Evolutionary conservation across 352 stramenopile species (phyloP).

Genomic region (Elongisporangium undulatum): DNA sequence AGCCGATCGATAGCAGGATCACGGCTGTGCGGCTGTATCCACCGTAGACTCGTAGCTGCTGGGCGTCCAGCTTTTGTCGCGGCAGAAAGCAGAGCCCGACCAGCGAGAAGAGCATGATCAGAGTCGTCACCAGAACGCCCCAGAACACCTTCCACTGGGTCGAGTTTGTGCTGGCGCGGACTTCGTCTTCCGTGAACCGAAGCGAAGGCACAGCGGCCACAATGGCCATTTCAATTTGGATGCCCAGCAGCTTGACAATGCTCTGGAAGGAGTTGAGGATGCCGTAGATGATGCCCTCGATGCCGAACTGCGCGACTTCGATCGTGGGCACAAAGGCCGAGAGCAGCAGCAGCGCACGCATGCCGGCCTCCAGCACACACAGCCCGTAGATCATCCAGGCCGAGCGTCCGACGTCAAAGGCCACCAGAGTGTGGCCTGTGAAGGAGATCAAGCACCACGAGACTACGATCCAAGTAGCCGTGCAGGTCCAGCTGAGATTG

Average conservation of each 20-base stretch:
- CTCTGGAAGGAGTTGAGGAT: slow-evolving; percentile 29
- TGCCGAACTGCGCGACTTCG: slow-evolving; percentile 36
- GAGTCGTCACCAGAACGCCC: slow-evolving; percentile 10
- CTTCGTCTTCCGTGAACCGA: slow-evolving; percentile 4
- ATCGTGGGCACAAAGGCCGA: slow-evolving; percentile 31
- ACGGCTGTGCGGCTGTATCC: slow-evolving; percentile 29
- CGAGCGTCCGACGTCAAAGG: slow-evolving; percentile 12
- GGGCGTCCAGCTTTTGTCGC: slow-evolving; percentile 36
- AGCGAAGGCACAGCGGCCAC: slow-evolving; percentile 1
- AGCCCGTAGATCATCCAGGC: slow-evolving; percentile 22
- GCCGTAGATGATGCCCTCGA: slow-evolving; percentile 37
- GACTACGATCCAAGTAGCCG: slow-evolving; percentile 8
- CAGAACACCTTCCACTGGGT: slow-evolving; percentile 9
- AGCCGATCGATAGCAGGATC: slow-evolving; percentile 17
- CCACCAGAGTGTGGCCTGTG: slow-evolving; percentile 15
- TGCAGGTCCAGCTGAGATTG: slow-evolving; percentile 18
- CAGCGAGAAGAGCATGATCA: slow-evolving; percentile 16
- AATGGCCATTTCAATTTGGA: slow-evolving; percentile 17
- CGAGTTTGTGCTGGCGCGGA: background rate
- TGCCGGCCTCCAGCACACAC: slow-evolving; percentile 10
- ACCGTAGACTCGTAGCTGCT: slow-evolving; percentile 43
- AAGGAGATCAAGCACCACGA: slow-evolving; percentile 11
- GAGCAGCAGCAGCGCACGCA: slow-evolving; percentile 24
- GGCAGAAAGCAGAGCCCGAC: slow-evolving; percentile 22
- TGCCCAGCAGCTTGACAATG: slow-evolving; percentile 24